phyloP scores from a whole-genome alignment of 768 basidiomycete genomes.

The Kwoniella sp. region DNA sequence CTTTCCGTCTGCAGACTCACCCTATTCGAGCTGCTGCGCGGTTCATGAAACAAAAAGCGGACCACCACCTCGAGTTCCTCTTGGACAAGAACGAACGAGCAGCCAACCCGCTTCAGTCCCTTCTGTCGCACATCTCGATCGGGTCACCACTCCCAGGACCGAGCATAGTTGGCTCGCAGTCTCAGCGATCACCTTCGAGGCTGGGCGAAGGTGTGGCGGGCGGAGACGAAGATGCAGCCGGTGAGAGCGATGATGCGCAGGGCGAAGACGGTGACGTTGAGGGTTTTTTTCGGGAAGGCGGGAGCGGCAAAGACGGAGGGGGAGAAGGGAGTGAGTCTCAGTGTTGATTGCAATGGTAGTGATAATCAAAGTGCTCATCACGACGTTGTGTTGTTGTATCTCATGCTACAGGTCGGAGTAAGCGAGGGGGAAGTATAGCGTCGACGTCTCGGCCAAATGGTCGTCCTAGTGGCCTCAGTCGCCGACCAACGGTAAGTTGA shows the following conservation, averaged over 20 bases:
- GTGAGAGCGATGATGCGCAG: slow-evolving; percentile 40
- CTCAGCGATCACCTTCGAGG: slow-evolving; percentile 2
- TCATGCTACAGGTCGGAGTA: slow-evolving; percentile 11
- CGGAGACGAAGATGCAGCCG: slow-evolving; percentile 47
- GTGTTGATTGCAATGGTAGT: background rate
- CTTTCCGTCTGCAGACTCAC: slow-evolving; percentile 67
- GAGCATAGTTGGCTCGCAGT: background rate
- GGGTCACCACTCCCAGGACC: slow-evolving; percentile 9
- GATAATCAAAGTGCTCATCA: too few species aligned
- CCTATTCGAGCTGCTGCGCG: slow-evolving; percentile 80
- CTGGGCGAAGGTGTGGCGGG: slow-evolving; percentile 9
- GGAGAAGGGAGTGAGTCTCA: slow-evolving; percentile 18
- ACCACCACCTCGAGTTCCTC: slow-evolving; percentile 81
- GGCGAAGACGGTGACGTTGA: slow-evolving; percentile 12
- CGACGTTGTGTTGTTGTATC: background rate
- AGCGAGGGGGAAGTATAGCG: slow-evolving; percentile 10
- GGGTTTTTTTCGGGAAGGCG: slow-evolving; percentile 21
- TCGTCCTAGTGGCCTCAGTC: background rate
- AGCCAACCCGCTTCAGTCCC: slow-evolving; percentile 9
- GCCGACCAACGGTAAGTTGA: slow-evolving; percentile 13
- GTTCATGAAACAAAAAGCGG: slow-evolving; percentile 79
- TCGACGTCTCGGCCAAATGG: slow-evolving; percentile 16
- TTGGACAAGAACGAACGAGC: slow-evolving; percentile 75
- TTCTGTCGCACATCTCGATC: slow-evolving; percentile 17
- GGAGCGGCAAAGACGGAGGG: slow-evolving; percentile 11